phyloP scores from a whole-genome alignment of 495 filamentous ascomycete species.

The Trichocladium uniseriatum region DNA sequence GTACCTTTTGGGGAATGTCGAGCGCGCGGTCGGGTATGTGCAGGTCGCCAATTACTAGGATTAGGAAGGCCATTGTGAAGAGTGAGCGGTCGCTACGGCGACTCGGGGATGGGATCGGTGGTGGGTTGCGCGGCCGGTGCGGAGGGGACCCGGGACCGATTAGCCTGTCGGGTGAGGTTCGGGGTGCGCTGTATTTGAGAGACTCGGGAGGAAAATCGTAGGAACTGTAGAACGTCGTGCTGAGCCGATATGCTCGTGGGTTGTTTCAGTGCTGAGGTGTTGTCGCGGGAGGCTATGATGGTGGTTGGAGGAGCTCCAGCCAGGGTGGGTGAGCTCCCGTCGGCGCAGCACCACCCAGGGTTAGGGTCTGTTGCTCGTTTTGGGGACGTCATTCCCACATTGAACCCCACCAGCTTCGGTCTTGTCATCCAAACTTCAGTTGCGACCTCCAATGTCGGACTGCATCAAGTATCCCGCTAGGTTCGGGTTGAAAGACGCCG shows the following conservation, averaged over 20 bases:
- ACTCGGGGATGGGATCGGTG: background rate
- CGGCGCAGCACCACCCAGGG: too few species aligned
- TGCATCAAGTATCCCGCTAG: too few species aligned
- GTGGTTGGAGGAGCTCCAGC: background rate
- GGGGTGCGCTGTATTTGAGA: too few species aligned
- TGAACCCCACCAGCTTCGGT: too few species aligned
- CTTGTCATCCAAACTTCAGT: too few species aligned
- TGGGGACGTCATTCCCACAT: too few species aligned
- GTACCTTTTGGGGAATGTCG: constrained; percentile 85
- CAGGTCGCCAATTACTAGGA: constrained; percentile 90
- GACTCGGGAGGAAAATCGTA: too few species aligned
- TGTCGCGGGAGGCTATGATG: background rate
- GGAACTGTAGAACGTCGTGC: too few species aligned
- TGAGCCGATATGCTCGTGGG: background rate
- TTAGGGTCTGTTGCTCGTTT: too few species aligned
- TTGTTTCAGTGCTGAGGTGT: background rate
- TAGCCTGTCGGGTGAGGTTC: too few species aligned
- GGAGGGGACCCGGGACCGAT: background rate
- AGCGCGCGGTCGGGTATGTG: constrained; percentile 92
- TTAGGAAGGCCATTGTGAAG: constrained; percentile 39
- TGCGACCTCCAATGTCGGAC: too few species aligned
- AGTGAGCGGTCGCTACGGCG: background rate
- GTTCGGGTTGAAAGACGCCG: too few species aligned
- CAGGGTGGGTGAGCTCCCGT: background rate
- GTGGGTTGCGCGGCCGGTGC: background rate